These are phyloP conservation scores for Pulveroboletus sp. DNA, from an alignment of 768 basidiomycete genomes.

Conservation along the genomic window DNA sequence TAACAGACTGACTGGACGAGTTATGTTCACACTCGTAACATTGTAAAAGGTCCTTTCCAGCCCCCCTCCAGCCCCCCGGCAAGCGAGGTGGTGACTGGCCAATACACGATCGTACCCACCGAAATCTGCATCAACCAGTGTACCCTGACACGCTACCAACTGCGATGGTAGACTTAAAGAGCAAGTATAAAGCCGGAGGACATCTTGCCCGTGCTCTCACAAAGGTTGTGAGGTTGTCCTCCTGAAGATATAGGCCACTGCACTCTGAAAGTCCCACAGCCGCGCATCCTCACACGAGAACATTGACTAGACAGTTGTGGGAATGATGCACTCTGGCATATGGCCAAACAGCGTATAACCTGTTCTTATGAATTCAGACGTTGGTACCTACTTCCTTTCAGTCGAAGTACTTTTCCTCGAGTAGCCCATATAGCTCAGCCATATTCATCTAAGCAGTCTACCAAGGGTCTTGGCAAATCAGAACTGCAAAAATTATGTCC, in stretches of 20 bases:
- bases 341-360: slow-evolving; percentile 29
- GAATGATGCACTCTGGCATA: neutral
- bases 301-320: neutral
- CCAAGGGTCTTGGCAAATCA: slow-evolving; percentile 52
- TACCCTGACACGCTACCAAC: slow-evolving; percentile 52
- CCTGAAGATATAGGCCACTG: slow-evolving; percentile 47
- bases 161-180: neutral
- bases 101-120: slow-evolving; percentile 61
- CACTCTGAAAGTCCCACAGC: slow-evolving; percentile 46
- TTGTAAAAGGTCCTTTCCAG: slow-evolving; percentile 58
- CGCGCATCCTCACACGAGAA: slow-evolving; percentile 48
- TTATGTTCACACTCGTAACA: slow-evolving; percentile 42
- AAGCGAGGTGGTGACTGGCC: slow-evolving; percentile 55
- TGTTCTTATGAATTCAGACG: slow-evolving; percentile 70
- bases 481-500: slow-evolving; percentile 51
- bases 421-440: slow-evolving; percentile 58
- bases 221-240: slow-evolving; percentile 57
- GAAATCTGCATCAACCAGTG: slow-evolving; percentile 58
- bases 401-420: slow-evolving; percentile 50
- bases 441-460: slow-evolving; percentile 41
- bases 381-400: slow-evolving; percentile 51
- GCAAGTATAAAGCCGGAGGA: neutral
- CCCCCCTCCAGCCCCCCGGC: too few species aligned
- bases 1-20: neutral
- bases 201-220: slow-evolving; percentile 49